Conservation (phyloP, 441 rosid species). For the Pelargonium myrrhifolium region DNA sequence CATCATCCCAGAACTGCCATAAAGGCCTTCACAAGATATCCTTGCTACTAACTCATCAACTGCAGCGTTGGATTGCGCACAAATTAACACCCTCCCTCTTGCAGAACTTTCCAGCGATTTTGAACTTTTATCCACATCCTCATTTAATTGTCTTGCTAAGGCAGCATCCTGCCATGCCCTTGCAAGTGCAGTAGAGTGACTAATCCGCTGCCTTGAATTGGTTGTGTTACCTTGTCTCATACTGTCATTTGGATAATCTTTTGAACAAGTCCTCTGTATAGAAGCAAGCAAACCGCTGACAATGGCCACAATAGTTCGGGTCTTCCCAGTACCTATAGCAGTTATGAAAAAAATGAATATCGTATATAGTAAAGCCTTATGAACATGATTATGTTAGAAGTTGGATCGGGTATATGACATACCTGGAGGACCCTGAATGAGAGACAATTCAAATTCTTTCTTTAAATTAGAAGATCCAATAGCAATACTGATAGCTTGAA, state of each 20-base stretch:
- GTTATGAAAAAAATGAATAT: slow-evolving; percentile 14
- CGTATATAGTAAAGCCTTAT: slow-evolving; percentile 6
- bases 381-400: slow-evolving; percentile 12
- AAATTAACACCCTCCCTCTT: slow-evolving; percentile 80
- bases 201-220: slow-evolving; percentile 47
- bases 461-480: slow-evolving; percentile 41
- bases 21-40: slow-evolving; percentile 71
- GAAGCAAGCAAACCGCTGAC: slow-evolving; percentile 87
- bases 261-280: slow-evolving; percentile 27
- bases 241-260: slow-evolving; percentile 26
- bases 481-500: slow-evolving; percentile 71
- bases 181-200: slow-evolving; percentile 69
- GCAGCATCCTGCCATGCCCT: slow-evolving; percentile 99
- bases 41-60: slow-evolving; percentile 98
- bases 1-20: slow-evolving; percentile 79
- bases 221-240: slow-evolving; percentile 35
- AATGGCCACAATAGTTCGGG: slow-evolving; percentile 90
- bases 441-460: slow-evolving; percentile 68
- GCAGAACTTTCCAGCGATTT: slow-evolving; percentile 41
- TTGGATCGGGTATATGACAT: slow-evolving; percentile 15
- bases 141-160: slow-evolving; percentile 69
- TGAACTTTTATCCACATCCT: slow-evolving; percentile 41
- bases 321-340: slow-evolving; percentile 84
- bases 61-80: slow-evolving; percentile 99
- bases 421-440: slow-evolving; percentile 99